Base-by-base conservation (phyloP, 768 basidiomycete genomes). In the Leccinellum luteum region DNA sequence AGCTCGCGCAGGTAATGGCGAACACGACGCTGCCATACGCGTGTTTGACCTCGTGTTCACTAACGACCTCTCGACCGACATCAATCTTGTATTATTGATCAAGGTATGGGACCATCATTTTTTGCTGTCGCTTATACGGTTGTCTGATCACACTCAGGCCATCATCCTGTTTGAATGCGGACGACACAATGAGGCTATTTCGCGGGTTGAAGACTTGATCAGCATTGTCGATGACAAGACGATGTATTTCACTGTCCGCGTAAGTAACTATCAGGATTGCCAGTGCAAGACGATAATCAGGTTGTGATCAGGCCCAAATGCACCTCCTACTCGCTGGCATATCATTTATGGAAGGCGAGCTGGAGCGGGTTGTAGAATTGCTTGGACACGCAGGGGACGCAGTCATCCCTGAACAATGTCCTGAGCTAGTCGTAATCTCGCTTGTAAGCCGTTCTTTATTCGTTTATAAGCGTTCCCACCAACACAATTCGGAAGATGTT, bases 11-110 rank as follows among this genome's bases (percentile, higher is more conserved):
- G 14, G 51, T 3, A 35, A 44, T 12, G 62, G 51, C 6, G 52
- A 61, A 2, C 9, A 43, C 5, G 59, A 61, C 6, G 44, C 19
- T 6, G 63, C 30, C 13, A 45, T 52, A n/a, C 25, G 45, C n/a
- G 2, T 17, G 14, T 57, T 64, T 27, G 59, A 64, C 35, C 59
- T 61, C 17, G 50, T 47, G 3, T 64, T 64, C 38, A 27, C 6
- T 3, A 17, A 56, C 0, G n/a, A 25, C 17, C 25, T 21, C 12
- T 7, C 48, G 5, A 9, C 2, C 5, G 63, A 64, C 15, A 58
- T 17, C 12, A 38, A 27, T 2, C 32, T 61, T 48, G 54, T 64
- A 3, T 32, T 64, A 13, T 34, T 58, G 6, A 52, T 64, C 23
- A 64, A 61, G 59, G 63, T 54, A 10, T 12, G n/a, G 2, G 2